These are phyloP conservation scores for Aegle marmelos DNA, from an alignment of 345 rosid genomes.

Conservation along the genomic window DNA sequence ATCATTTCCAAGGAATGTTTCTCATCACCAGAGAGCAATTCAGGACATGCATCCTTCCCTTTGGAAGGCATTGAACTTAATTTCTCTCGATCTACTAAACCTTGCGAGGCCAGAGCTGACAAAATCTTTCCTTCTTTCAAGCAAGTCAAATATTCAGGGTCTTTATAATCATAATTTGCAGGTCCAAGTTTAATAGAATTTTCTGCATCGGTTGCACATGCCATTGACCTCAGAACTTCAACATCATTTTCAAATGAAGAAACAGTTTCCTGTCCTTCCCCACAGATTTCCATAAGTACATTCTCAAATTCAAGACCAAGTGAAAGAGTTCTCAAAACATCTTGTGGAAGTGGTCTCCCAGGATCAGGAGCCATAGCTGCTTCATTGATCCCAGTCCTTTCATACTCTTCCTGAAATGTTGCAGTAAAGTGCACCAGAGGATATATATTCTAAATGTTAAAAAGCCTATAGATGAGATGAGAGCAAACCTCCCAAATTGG, in stretches of 20 bases:
- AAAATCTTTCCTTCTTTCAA: conserved; percentile 21
- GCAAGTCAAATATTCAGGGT: conserved; percentile 26
- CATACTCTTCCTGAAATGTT: conserved; percentile 72
- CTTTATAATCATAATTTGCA: conserved; percentile 28
- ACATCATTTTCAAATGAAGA: conserved; percentile 25
- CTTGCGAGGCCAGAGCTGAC: conserved; percentile 25
- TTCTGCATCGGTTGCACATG: conserved; percentile 23
- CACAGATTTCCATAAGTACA: conserved; percentile 37
- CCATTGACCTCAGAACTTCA: conserved; percentile 25
- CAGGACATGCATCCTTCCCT: conserved; percentile 24
- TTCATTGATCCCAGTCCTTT: conserved; percentile 67
- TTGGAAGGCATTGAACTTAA: conserved; percentile 2
- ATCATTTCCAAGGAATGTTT: conserved; percentile 22
- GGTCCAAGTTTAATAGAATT: conserved; percentile 29
- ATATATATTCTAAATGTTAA: not conserved
- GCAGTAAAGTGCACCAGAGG: conserved; percentile 16
- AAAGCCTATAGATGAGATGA: conserved; percentile 7
- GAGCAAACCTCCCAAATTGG: conserved; percentile 95
- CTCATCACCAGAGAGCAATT: conserved; percentile 17
- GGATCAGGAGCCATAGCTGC: conserved; percentile 54
- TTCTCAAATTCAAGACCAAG: conserved; percentile 49
- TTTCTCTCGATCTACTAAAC: conserved; percentile 19
- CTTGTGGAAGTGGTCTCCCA: conserved; percentile 65
- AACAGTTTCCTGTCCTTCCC: conserved; percentile 26
- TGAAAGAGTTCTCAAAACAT: conserved; percentile 64